Evolutionary conservation across 768 basidiomycete species (phyloP), one percentile per base, ranked within the genome.

Genomic region (Phylloporus arenicola): DNA sequence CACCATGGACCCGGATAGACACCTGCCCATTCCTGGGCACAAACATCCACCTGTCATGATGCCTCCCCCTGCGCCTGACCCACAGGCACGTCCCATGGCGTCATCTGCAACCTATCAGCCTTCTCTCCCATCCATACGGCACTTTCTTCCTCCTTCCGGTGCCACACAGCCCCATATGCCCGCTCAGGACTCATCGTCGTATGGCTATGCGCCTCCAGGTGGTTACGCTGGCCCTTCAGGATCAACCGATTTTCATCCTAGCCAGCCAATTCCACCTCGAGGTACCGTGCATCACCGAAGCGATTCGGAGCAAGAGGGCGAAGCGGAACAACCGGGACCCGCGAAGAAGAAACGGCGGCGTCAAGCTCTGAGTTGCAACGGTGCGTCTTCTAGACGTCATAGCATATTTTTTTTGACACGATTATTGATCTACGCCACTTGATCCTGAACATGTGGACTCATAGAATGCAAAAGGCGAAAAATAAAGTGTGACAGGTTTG

Each of bases 401-500:
- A 55, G 3, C 5, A 47, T 14, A 43, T 49, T 12, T 53, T 50
- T 43, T 25, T 46, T 64, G 48, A 62, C 56, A 43, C 25, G 35
- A 16, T 43, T 33, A 31, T 47, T 43, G 14, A 44, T 45, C 48
- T 47, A 19, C 42, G 25, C 42, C 48, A 45, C 45, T 42, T 33
- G 29, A 22, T 53, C 43, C 34, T 45, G 45, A 50, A 34, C 51
- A 53, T 55, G 38, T 51, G 51, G 38, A 46, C 46, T 37, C 48
- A 43, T 62, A 89, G 89, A 90, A 67, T 91, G 88, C 67, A 91
- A 91, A 67, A 72, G 88, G 59, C 78, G 88, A 38, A 91, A 92
- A 75, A 91, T 91, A 68, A 87, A 86, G 64, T 92, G 89, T 67
- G 88, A 92, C 72, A 86, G 86, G 85, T 86, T 64, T 61, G 73